These are phyloP conservation scores for Sinapis alba DNA, from an alignment of 441 rosid species.

Conservation along the genomic window DNA sequence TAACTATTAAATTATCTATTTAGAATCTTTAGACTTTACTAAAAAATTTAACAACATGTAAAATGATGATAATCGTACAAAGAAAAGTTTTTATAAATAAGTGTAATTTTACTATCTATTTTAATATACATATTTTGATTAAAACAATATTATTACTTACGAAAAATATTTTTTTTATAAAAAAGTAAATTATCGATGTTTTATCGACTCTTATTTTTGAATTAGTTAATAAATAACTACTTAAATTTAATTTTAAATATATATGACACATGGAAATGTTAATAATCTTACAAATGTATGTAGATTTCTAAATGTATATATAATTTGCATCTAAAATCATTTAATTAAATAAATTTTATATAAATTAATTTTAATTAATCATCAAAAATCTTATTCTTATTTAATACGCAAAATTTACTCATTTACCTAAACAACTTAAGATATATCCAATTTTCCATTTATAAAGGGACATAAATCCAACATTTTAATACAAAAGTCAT, in stretches of 20 bases:
- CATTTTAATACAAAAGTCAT: not conserved
- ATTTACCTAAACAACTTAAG: not conserved
- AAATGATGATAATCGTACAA: not conserved
- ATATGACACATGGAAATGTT: not conserved
- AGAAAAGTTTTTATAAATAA: not conserved
- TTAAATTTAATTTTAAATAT: not conserved
- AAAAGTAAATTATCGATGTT: not conserved
- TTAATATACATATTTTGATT: not conserved
- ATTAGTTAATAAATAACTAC: not conserved
- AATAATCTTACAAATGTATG: not conserved
- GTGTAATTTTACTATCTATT: not conserved
- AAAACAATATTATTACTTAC: not conserved
- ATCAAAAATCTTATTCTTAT: not conserved
- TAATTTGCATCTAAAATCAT: not conserved
- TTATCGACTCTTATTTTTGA: not conserved
- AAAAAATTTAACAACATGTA: not conserved
- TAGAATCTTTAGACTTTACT: not conserved
- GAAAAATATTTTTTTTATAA: no score
- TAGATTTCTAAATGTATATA: not conserved
- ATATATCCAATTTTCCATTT: not conserved
- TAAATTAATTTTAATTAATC: not conserved
- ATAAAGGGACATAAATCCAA: not conserved
- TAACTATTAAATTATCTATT: not conserved
- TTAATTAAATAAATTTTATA: not conserved
- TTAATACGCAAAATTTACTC: not conserved